Conservation (phyloP, 106 monocot species). For the Allium sativum region DNA sequence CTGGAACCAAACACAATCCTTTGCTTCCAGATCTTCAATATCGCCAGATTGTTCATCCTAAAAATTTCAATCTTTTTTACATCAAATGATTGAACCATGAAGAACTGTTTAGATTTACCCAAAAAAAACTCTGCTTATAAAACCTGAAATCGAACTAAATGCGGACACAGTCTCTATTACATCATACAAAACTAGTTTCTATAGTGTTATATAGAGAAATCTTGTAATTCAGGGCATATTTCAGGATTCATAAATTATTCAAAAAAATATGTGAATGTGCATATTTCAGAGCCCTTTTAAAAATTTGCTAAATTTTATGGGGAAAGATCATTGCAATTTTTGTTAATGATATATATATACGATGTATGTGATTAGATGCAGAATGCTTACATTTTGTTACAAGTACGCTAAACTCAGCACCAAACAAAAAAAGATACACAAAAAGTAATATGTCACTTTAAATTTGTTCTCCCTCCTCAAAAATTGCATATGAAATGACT, state of each 20-base stretch:
- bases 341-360: background rate
- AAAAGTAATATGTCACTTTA: background rate
- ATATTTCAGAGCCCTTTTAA: background rate
- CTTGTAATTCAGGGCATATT: too few species aligned
- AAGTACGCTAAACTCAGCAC: constrained; percentile 53
- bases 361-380: background rate
- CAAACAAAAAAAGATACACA: constrained; percentile 10
- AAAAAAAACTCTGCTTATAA: too few species aligned
- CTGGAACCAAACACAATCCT: constrained; percentile 14
- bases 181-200: too few species aligned
- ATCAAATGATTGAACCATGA: background rate
- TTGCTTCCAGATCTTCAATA: constrained; percentile 10
- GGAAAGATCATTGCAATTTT: background rate
- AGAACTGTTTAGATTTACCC: too few species aligned
- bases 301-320: background rate
- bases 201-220: too few species aligned
- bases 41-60: background rate
- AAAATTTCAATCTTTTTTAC: background rate
- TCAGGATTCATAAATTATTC: too few species aligned
- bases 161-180: too few species aligned
- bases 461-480: background rate
- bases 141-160: too few species aligned
- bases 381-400: background rate
- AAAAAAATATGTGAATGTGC: too few species aligned
- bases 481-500: background rate